These are phyloP conservation scores for Coniosporium tulheliwenetii DNA, from an alignment of 2,329 filamentous ascomycete genomes.

Conservation along the genomic window DNA sequence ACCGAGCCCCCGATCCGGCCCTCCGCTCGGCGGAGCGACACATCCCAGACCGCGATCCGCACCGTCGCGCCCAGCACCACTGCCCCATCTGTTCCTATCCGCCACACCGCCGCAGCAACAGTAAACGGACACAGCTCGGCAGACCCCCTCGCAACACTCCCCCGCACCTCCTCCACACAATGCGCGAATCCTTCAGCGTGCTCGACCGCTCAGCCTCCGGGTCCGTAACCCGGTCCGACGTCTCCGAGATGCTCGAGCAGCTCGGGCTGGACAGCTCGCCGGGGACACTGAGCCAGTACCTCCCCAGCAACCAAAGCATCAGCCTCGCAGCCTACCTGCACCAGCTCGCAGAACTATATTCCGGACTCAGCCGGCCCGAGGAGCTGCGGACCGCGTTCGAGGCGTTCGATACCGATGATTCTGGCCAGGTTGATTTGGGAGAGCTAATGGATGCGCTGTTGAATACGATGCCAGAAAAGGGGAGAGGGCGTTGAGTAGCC, in stretches of 20 bases:
- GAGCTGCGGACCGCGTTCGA: conserved; percentile 84
- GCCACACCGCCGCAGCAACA: conserved; percentile 8
- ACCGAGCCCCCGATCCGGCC: conserved; percentile 16
- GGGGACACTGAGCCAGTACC: conserved; percentile 64
- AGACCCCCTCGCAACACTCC: conserved; percentile 38
- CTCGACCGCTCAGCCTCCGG: conserved; percentile 83
- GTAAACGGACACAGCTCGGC: conserved; percentile 5
- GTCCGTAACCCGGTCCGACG: conserved; percentile 63
- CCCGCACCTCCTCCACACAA: conserved; percentile 71
- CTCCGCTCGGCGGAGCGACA: conserved; percentile 14
- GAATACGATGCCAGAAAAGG: conserved; percentile 64
- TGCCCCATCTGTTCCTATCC: conserved; percentile 8
- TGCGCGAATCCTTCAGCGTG: conserved; percentile 88
- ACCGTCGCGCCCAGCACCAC: conserved; percentile 17
- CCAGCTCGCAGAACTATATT: conserved; percentile 58
- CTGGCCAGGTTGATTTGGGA: conserved; percentile 72
- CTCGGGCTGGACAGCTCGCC: conserved; percentile 63
- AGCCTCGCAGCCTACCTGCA: conserved; percentile 78
- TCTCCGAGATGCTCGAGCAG: conserved; percentile 75
- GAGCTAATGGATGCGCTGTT: conserved; percentile 74
- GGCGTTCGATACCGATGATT: conserved; percentile 91
- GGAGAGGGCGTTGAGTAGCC: conserved; percentile 44
- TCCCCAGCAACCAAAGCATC: conserved; percentile 47
- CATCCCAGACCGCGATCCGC: conserved; percentile 21
- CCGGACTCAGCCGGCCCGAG: conserved; percentile 56